Base-by-base conservation (phyloP, 2,329 filamentous ascomycete species). In the Colletotrichum trifolii region DNA sequence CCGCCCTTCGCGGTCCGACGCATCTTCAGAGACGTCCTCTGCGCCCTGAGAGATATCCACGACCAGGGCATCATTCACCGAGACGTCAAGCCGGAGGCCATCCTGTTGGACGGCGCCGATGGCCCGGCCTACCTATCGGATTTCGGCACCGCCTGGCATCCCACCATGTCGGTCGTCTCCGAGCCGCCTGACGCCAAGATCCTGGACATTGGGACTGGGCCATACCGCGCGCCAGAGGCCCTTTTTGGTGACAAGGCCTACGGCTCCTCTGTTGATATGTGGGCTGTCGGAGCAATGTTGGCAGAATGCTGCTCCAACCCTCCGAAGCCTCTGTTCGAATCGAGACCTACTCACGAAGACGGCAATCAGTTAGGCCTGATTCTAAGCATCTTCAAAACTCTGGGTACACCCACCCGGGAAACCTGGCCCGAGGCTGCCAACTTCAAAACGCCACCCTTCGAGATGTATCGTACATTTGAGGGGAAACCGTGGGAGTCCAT, bases 361-460 rank as follows among this genome's bases (percentile, higher is more conserved):
- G 96, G 96, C 0, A 98, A 92, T 73, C 96, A 99, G 77, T 83
- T 99, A 43, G 92, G 93, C 0, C 82, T 99, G 54, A 95, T 99
- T 61, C 85, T 94, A 57, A 97, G 93, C 73, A 95, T 98, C 40
- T 98, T 99, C 79, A 90, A 92, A 77, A 96, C 91, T 1, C 77
- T 99, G 7, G 96, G 96, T 1, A 97, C 94, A 1, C 96, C 96
- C 0, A 91, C 91, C 48, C 77, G 83, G n/a, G 82, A 89, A 56
- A 88, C 82, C 0, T 99, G 96, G 96, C 96, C 96, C 2, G 93
- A 94, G 77, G 91, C 92, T 6, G 78, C 78, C 10, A 73, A 73
- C 1, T 91, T 96, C 72, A 82, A 77, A 64, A 87, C 88, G 1
- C 91, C 92, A 0, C 96, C 97, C 15, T 99, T 97, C 85, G 92